A percentile compares a stretch with the other conserved stretches of the same genome.
Conservation (phyloP, 2,329 filamentous ascomycete species). For the Cryphonectria naterciae region DNA sequence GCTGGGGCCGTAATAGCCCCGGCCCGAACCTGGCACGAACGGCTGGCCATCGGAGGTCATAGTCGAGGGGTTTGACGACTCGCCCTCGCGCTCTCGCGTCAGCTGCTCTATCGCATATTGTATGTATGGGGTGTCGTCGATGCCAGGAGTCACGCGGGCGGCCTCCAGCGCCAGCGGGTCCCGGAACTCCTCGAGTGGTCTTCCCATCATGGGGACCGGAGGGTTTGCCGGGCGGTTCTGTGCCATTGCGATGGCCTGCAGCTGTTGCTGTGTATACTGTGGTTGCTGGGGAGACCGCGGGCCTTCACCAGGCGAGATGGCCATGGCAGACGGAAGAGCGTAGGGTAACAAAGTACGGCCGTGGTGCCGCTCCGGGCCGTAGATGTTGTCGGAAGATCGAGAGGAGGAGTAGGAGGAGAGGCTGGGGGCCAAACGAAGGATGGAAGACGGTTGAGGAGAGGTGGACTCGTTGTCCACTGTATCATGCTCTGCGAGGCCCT, state of each 20-base stretch:
- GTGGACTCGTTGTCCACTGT: conserved; percentile 35
- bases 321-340: conserved; percentile 28
- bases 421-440: conserved; percentile 44
- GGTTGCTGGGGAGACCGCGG: conserved; percentile 30
- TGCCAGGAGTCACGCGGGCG: conserved; percentile 69
- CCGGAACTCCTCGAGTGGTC: conserved; percentile 45
- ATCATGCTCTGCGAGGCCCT: conserved; percentile 32
- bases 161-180: conserved; percentile 56
- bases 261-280: conserved; percentile 31
- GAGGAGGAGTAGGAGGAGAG: conserved; percentile 42
- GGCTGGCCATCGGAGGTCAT: conserved; percentile 38
- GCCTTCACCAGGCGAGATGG: conserved; percentile 33
- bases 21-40: conserved; percentile 40
- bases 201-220: conserved; percentile 20
- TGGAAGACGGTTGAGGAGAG: conserved; percentile 43
- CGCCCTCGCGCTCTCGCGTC: conserved; percentile 71
- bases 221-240: conserved; percentile 17
- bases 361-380: conserved; percentile 49
- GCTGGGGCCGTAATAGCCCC: conserved; percentile 44
- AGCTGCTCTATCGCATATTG: conserved; percentile 88
- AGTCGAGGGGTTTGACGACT: conserved; percentile 56
- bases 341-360: conserved; percentile 37
- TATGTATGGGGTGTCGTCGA: conserved; percentile 86
- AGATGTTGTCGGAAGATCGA: conserved; percentile 46
- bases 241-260: conserved; percentile 28